Base-by-base conservation (phyloP, 306 rosid genomes). In the Geum urbanum region DNA sequence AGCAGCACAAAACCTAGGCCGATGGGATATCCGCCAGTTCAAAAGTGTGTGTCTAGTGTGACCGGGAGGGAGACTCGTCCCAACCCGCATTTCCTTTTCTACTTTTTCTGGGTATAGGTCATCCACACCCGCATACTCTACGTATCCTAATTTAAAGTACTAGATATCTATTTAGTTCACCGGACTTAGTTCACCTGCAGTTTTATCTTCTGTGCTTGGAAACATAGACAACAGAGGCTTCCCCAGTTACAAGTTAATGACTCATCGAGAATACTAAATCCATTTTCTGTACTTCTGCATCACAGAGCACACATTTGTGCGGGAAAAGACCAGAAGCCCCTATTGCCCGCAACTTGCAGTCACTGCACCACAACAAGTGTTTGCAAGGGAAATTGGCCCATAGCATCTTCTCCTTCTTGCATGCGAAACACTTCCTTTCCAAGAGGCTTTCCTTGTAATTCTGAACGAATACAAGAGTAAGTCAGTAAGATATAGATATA, bases 381-480 rank as follows among this genome's bases (percentile, higher is more conserved):
- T 53, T 49, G 70, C 86, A 78, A 3, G 86, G 86, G 44, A 78
- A 50, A 69, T 82, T 82, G 51, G 76, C 81, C 86, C 83, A 82
- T 19, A 50, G 9, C 72, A 75, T 70, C 73, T 67, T 43, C 20
- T 16, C 59, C 70, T 56, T 43, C 19, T 67, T 78, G 72, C 86
- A 82, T 2, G 37, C 78, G 43, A 82, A 82, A 57, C 86, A 82
- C 53, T 22, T 71, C 39, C 78, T 77, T 18, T 2, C 70, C 11
- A 8, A 32, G n/a, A 82, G 13, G 77, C 71, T 32, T 24, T 49
- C 66, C 18, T 57, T 59, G 27, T 82, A 82, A 22, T 68, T 47
- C 86, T 82, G 83, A 70, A 46, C 22, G 27, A 27, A 56, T 4
- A 35, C 66, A 24, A n/a, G 19, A 1, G 52, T 24, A 24, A 18